Evolutionary conservation across 2,329 filamentous ascomycete genomes (phyloP), one percentile per base, ranked within the genome.

Genomic region (Nothopassalora personata): DNA sequence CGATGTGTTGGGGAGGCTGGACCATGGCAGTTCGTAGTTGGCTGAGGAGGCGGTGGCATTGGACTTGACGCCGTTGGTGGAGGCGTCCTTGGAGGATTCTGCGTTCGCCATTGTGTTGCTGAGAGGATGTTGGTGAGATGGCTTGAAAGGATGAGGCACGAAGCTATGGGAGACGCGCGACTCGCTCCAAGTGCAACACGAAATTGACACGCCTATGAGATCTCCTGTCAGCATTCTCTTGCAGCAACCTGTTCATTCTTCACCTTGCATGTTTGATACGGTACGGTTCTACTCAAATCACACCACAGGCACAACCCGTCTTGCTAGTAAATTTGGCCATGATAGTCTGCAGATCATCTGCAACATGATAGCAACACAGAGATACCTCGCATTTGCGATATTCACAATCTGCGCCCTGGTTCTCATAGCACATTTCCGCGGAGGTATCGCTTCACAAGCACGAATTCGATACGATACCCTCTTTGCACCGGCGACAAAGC

Each of bases 21-120:
- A 91, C 89, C 89, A 94, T 76, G 90, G 90, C 58, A 94, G 79
- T 74, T 94, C 90, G 68, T 91, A 92, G 65, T 76, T 77, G n/a
- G 76, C 69, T 3, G 75, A 70, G 4, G 73, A 68, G 62, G 66
- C 74, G 9, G 28, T 74, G 34, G 73, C 69, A 33, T 75, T 73
- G 5, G 74, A 67, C 61, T 76, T 76, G 59, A 75, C 67, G 62
- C 76, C 75, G 58, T 79, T 78, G 66, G 70, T 71, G 54, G 72
- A 68, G 23, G 75, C 77, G 33, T 75, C 72, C 68, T 77, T 77
- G n/a, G 77, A 80, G 46, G 79, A 80, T 60, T 80, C 78, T 63
- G 77, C 77, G 68, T 74, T 72, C 23, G 75, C 75, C 78, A 80
- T 80, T 4, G 48, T 60, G 58, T 46, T 54, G 54, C 23, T 48